Evolutionary conservation across 768 basidiomycete genomes (phyloP), one percentile per base, ranked within the genome.

Genomic region (Boletus barrowsii): DNA sequence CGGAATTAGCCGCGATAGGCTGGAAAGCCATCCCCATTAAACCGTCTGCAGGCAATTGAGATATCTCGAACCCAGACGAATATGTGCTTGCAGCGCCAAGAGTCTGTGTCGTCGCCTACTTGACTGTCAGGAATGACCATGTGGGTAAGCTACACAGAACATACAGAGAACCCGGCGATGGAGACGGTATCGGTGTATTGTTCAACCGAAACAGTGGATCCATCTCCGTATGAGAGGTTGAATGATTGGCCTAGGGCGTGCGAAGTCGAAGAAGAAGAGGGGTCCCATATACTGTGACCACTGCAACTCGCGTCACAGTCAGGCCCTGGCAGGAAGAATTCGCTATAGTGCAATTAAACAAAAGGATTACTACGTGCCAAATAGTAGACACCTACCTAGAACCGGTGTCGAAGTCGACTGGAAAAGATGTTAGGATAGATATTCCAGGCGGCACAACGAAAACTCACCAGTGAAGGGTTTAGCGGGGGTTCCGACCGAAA

Each of bases 161-260:
- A 14, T 49, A 60, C 62, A 0, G 17, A 49, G 41, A 42, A 42
- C 2, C 44, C 51, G 2, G 49, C 49, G 15, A 62, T 40, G 9
- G 54, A 41, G 4, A 63, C 49, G 1, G 36, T 54, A 48, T 81
- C 80, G 10, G 50, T 69, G 58, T 72, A 80, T 44, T 72, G 64
- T 14, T 64, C 55, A 13, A 76, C 78, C 0, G 48, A 40, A 15
- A 73, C 72, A 1, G 53, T 48, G 10, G 49, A 35, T 2, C 76
- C 73, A 50, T 75, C 75, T 15, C 73, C 75, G 54, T 72, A 81
- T 5, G 15, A 0, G 47, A 78, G 62, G 2, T 26, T 36, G 54
- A 76, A 73, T 1, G 53, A 42, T 41, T 65, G 37, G 3, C 47
- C 39, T 18, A 60, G 17, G 49, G 64, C 58, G 1, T 46, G 20